These are phyloP conservation scores for Talaromyces proteolyticus DNA, from an alignment of 495 filamentous ascomycete genomes.

Conservation along the genomic window DNA sequence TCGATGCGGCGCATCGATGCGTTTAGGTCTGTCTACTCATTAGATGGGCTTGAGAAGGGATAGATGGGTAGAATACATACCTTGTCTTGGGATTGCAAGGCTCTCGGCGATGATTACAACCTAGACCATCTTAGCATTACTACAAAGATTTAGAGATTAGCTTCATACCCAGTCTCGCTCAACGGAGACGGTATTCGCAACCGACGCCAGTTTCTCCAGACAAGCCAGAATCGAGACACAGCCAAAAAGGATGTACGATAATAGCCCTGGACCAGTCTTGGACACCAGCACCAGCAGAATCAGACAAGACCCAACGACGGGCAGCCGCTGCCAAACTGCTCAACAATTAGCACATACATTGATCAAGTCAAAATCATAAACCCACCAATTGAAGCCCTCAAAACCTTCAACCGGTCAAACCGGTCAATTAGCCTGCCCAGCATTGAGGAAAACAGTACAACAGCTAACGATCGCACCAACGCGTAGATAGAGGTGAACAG, in stretches of 20 bases:
- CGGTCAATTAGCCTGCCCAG: conserved; percentile 34
- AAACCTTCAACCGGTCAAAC: conserved; percentile 35
- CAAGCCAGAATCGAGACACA: conserved; percentile 38
- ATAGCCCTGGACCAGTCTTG: conserved; percentile 3
- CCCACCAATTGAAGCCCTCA: conserved; percentile 35
- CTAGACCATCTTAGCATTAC: conserved; percentile 12
- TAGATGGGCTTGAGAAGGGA: neutral
- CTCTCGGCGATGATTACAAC: conserved; percentile 38
- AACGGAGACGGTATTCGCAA: conserved; percentile 49
- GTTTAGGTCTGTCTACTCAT: conserved; percentile 34
- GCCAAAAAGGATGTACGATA: conserved; percentile 26
- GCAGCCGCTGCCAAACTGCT: conserved; percentile 13
- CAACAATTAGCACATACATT: neutral
- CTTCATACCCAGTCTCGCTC: conserved; percentile 52
- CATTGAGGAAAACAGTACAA: conserved; percentile 17
- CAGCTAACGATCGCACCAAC: conserved; percentile 9
- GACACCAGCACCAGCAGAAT: conserved; percentile 8
- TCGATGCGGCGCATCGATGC: conserved; percentile 60
- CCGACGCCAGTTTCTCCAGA: conserved; percentile 41
- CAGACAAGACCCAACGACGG: conserved; percentile 12
- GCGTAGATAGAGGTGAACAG: conserved; percentile 19
- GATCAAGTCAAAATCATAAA: conserved; percentile 22
- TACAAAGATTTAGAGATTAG: neutral
- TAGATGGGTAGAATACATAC: conserved; percentile 11
- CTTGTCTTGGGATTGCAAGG: conserved; percentile 25